Percentiles rank a stretch among this genome's conserved stretches.
Conservation (phyloP, 2,329 filamentous ascomycete species). For the Ophiostoma montium region DNA sequence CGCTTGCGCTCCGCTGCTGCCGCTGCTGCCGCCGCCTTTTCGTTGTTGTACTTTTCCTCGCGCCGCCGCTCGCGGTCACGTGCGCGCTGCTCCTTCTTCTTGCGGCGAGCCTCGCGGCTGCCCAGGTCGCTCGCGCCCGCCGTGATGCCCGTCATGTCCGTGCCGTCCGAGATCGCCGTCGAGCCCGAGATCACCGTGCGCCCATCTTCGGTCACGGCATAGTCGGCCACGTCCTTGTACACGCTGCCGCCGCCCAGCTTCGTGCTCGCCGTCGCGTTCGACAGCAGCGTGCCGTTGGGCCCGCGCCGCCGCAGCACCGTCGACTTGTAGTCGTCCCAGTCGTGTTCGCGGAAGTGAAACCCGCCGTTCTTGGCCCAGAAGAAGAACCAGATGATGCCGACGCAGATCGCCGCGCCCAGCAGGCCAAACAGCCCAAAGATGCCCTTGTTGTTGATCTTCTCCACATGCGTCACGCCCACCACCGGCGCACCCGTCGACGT, state of each 20-base stretch:
- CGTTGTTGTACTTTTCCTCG: constrained; percentile 20
- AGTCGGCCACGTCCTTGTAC: constrained; percentile 54
- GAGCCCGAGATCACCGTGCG: constrained; percentile 22
- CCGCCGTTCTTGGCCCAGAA: constrained; percentile 96
- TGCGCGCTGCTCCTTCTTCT: constrained; percentile 40
- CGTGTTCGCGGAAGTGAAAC: constrained; percentile 68
- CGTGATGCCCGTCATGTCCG: constrained; percentile 38
- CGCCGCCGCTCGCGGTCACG: constrained; percentile 25
- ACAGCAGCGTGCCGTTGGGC: constrained; percentile 75
- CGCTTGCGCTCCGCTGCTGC: constrained; percentile 16
- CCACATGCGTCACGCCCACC: constrained; percentile 36
- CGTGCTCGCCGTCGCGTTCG: constrained; percentile 69
- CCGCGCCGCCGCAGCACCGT: constrained; percentile 82
- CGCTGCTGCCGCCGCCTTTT: constrained; percentile 18
- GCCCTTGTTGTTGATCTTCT: constrained; percentile 49
- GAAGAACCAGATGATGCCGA: constrained; percentile 87
- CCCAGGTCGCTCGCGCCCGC: constrained; percentile 41
- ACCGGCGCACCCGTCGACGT: constrained; percentile 25
- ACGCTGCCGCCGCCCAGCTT: constrained; percentile 78
- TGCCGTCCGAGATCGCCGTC: constrained; percentile 11
- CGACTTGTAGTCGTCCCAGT: constrained; percentile 98
- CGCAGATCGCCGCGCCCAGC: constrained; percentile 62
- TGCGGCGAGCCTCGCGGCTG: constrained; percentile 38
- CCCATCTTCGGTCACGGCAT: constrained; percentile 23
- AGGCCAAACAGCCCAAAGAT: constrained; percentile 79